Conservation (phyloP, 2,329 filamentous ascomycete genomes). For the Didymella pinodella region DNA sequence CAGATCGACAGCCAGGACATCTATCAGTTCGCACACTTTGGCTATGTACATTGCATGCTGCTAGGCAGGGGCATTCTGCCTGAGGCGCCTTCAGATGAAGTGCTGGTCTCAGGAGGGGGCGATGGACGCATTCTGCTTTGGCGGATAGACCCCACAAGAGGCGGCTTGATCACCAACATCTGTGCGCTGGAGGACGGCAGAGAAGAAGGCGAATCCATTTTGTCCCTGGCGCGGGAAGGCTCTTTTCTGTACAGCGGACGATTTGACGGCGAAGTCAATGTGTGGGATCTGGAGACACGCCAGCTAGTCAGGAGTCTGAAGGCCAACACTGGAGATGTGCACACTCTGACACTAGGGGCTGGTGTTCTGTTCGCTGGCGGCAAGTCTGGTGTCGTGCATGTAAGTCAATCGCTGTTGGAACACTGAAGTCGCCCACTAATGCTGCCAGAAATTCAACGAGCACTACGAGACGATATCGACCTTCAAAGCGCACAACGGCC, state of each 20-base stretch:
- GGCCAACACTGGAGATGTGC: slow-evolving; percentile 80
- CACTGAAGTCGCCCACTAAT: not conserved
- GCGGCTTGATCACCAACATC: slow-evolving; percentile 73
- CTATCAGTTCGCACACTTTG: slow-evolving; percentile 88
- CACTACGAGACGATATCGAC: slow-evolving; percentile 81
- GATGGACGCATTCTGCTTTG: slow-evolving; percentile 97
- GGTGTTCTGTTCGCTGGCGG: slow-evolving; percentile 87
- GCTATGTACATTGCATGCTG: slow-evolving; percentile 96
- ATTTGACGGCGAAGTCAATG: slow-evolving; percentile 84
- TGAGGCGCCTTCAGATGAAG: slow-evolving; percentile 75
- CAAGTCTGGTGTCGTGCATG: slow-evolving; percentile 85
- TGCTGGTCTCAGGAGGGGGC: slow-evolving; percentile 88
- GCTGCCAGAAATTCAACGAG: slow-evolving; percentile 72
- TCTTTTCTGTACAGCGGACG: slow-evolving; percentile 93
- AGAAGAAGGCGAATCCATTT: slow-evolving; percentile 66
- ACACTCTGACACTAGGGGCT: slow-evolving; percentile 84
- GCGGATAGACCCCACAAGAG: slow-evolving; percentile 69
- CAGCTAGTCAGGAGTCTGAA: slow-evolving; percentile 89
- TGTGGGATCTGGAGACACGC: slow-evolving; percentile 95
- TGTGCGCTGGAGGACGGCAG: slow-evolving; percentile 69
- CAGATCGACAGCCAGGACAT: slow-evolving; percentile 85
- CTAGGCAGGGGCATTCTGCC: slow-evolving; percentile 76
- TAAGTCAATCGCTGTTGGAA: slow-evolving; percentile 45
- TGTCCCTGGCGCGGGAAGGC: slow-evolving; percentile 86
- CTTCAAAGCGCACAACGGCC: slow-evolving; percentile 85